These are phyloP conservation scores for Aethionema arabicum DNA, from an alignment of 345 rosid species.

Conservation along the genomic window DNA sequence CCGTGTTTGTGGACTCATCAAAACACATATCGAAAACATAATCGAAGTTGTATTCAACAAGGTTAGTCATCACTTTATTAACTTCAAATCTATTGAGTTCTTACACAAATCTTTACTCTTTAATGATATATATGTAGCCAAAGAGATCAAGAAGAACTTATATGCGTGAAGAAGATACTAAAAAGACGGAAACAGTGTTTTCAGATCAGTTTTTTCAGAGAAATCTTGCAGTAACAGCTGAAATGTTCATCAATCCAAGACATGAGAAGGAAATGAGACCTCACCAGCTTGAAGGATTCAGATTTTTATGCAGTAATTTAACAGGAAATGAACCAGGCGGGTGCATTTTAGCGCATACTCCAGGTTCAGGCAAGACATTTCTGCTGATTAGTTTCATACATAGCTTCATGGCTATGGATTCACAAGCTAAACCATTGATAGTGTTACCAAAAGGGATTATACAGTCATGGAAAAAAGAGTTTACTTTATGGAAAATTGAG, in stretches of 20 bases:
- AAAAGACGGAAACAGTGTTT: conserved; percentile 42
- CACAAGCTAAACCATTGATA: conserved; percentile 73
- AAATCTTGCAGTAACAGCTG: conserved; percentile 46
- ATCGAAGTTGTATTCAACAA: conserved; percentile 76
- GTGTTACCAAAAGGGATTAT: conserved; percentile 87
- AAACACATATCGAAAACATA: conserved; percentile 65
- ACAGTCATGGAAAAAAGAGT: conserved; percentile 87
- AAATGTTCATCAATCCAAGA: conserved; percentile 78
- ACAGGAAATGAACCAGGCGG: conserved; percentile 78
- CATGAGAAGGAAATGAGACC: conserved; percentile 82
- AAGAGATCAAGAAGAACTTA: conserved; percentile 58
- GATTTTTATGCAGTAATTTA: conserved; percentile 69
- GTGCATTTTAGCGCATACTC: conserved; percentile 94
- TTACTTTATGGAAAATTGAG: conserved; percentile 76
- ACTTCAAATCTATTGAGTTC: neutral
- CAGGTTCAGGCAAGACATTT: conserved; percentile 96
- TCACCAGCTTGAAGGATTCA: conserved; percentile 87
- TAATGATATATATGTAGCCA: conserved; percentile 40
- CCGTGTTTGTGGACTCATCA: conserved; percentile 78
- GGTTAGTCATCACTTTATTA: conserved; percentile 43
- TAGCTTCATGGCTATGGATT: conserved; percentile 81
- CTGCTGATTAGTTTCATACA: conserved; percentile 88
- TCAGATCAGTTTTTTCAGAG: conserved; percentile 40
- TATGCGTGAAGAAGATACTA: conserved; percentile 41
- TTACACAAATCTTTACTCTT: neutral